Evolutionary conservation across 2,329 filamentous ascomycete species (phyloP), one percentile per base, ranked within the genome.

Genomic region (Alternaria solani): DNA sequence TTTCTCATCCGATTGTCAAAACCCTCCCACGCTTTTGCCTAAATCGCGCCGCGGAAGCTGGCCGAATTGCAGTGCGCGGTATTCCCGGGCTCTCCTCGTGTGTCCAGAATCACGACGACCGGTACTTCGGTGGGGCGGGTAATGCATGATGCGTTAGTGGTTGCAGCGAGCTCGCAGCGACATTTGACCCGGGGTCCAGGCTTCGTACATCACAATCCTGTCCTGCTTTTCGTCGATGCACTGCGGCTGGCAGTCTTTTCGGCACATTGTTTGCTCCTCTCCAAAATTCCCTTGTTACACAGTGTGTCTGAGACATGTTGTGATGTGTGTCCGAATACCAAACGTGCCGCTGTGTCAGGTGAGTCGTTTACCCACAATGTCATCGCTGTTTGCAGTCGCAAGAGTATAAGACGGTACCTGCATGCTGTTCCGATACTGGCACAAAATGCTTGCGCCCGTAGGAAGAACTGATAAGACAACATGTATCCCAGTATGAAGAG

Each of bases 11-110:
- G 48, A 39, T 49, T 26, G 48, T 57, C 20, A 49, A 55, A 51
- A 53, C 47, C 64, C 62, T 66, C 64, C 69, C 69, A 71, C 66
- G 63, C 66, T 70, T 55, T 65, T 66, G 64, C 69, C 63, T 65
- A 69, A 68, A n/a, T 55, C 41, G 43, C 57, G 43, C n/a, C 54
- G 48, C 41, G 28, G 20, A 32, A 39, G 39, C 51, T 20, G 44
- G 38, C 51, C 42, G 38, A 8, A 43, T 25, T 20, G 14, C 30
- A 34, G 16, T 48, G 52, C n/a, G 20, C 42, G 14, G 12, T 38
- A 34, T 30, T 43, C 28, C 51, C 23, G 32, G 23, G 20, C 20
- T 18, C 20, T 54, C 41, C 55, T 62, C 47, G 59, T 34, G 41
- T 59, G 59, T 23, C 32, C 43, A 56, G 38, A 34, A 20, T 52